Base-by-base conservation (phyloP, 192 early-diverging fungal genomes). In the Entomortierella chlamydospora region DNA sequence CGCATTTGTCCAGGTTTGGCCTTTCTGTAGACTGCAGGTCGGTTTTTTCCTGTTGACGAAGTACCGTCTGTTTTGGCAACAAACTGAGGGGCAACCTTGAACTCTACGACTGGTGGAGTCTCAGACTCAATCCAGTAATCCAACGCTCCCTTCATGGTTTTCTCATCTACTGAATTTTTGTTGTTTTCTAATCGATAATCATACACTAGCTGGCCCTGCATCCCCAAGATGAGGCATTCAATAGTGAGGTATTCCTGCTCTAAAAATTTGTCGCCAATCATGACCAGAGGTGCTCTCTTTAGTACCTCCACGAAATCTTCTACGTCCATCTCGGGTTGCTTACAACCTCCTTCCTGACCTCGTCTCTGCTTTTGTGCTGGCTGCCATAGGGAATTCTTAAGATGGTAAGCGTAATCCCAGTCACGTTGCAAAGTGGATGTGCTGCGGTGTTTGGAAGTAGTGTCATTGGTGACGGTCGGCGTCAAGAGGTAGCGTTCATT, bases 401-500 rank as follows among this genome's bases (percentile, higher is more conserved):
- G 25, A 4, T 61, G 67, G 23, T 31, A 11, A 1, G 73, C 73
- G 33, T 78, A 70, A 18, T 50, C 47, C 33, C n/a, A 49, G 22
- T 78, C 67, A 1, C 23, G 25, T 34, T 61, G 57, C 9, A 52
- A 29, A 29, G 22, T 20, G 4, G 45, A 33, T 18, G 22, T 39
- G 20, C 42, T 49, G 37, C 39, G 1, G 61, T 51, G 17, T n/a
- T 0, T 0, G n/a, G 53, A 1, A 1, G 69, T 56, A 2, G 55
- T 22, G 37, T 7, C 45, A 26, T 29, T 50, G 22, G 51, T 18
- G 25, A 29, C 7, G 0, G 50, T 39, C 3, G 76, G 63, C 20
- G 76, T 79, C 68, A 79, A 43, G 22, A 79, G 62, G 55, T 79
- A 79, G 17, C 68, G 67, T 42, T 79, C 76, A 39, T 79, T 79